Conservation (phyloP, 2,329 filamentous ascomycete species). For the Zelopaecilomyces penicillatus region DNA sequence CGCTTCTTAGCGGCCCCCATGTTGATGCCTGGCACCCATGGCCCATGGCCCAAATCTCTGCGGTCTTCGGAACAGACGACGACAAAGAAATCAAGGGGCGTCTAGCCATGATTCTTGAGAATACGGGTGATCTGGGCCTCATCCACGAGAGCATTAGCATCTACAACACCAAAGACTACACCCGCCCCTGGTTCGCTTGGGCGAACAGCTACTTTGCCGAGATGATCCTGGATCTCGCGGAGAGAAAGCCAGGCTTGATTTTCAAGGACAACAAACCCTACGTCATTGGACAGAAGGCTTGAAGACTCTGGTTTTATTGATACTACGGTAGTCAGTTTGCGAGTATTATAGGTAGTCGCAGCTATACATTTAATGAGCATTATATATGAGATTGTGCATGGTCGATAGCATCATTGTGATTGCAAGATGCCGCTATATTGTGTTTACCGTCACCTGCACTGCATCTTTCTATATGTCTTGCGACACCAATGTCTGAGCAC, state of each 20-base stretch:
- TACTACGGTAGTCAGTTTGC: neutral
- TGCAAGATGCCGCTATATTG: no score
- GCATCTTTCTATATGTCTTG: no score
- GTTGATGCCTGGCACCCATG: conserved; percentile 53
- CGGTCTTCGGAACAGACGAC: conserved; percentile 37
- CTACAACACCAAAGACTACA: conserved; percentile 31
- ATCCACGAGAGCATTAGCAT: conserved; percentile 41
- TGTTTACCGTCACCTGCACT: no score
- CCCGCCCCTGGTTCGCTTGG: conserved; percentile 39
- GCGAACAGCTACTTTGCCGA: conserved; percentile 36
- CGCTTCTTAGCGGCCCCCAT: conserved; percentile 41
- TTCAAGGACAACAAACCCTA: conserved; percentile 15
- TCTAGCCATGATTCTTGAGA: conserved; percentile 30
- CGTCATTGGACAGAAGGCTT: conserved; percentile 4
- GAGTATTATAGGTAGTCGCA: no score
- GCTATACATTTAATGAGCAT: no score
- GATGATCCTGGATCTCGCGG: conserved; percentile 61
- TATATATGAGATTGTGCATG: no score
- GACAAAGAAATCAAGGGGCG: conserved; percentile 28
- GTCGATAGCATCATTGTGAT: no score
- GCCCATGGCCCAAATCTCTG: conserved; percentile 49
- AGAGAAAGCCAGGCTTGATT: conserved; percentile 71
- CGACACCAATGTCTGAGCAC: no score
- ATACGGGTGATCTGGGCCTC: conserved; percentile 33
- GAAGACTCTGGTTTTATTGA: neutral